These are phyloP conservation scores for Torulaspora gathmanii DNA, from an alignment of 805 yeast species.

Conservation along the genomic window DNA sequence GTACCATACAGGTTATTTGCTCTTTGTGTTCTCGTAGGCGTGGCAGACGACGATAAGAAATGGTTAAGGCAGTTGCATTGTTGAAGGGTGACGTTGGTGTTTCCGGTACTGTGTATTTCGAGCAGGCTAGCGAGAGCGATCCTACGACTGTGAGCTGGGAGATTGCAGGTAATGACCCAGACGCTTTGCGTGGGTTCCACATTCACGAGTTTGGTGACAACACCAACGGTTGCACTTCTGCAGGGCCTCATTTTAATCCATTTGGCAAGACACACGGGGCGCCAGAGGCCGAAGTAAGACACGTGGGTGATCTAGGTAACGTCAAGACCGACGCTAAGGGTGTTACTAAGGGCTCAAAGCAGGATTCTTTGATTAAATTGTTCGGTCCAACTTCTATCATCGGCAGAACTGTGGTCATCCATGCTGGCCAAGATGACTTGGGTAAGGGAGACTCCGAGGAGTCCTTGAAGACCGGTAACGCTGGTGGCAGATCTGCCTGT, in stretches of 20 bases:
- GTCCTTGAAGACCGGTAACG: conserved; percentile 92
- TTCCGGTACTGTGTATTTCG: conserved; percentile 80
- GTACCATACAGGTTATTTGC: conserved; percentile 4
- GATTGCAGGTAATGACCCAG: conserved; percentile 81
- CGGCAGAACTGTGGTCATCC: conserved; percentile 95
- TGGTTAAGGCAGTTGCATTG: conserved; percentile 72
- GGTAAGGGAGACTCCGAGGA: conserved; percentile 93
- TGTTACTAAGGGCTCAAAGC: conserved; percentile 83
- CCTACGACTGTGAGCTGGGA: conserved; percentile 88
- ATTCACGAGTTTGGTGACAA: conserved; percentile 95
- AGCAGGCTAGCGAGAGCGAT: conserved; percentile 70
- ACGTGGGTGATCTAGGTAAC: conserved; percentile 91
- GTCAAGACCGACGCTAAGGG: conserved; percentile 81
- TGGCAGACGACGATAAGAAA: conserved; percentile 5
- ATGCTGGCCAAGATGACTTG: conserved; percentile 87
- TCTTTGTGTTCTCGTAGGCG: background rate
- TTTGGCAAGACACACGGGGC: conserved; percentile 86
- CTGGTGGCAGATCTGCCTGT: conserved; percentile 98
- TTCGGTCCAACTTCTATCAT: conserved; percentile 81
- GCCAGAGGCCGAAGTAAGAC: conserved; percentile 54
- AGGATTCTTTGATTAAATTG: conserved; percentile 72
- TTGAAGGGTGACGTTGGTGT: conserved; percentile 93
- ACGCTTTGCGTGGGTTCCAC: conserved; percentile 95
- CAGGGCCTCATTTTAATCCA: conserved; percentile 97
- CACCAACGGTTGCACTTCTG: conserved; percentile 96